Base-by-base conservation (phyloP, 306 rosid species). In the Hippophae gyantsensis region DNA sequence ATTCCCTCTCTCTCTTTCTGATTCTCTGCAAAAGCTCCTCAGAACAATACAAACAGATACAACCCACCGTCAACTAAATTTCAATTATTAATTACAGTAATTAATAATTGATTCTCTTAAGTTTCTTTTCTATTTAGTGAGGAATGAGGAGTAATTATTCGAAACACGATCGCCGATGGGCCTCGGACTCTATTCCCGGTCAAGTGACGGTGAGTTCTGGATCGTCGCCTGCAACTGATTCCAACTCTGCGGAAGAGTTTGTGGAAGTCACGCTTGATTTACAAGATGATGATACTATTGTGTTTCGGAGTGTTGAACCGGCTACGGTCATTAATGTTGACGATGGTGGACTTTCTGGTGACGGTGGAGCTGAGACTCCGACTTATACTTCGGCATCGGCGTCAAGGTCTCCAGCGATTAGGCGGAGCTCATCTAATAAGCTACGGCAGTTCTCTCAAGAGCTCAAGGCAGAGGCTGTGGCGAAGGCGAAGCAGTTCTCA, bases 271-370 rank as follows among this genome's bases (percentile, higher is more conserved):
- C 90, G 2, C 94, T 93, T 9, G 99, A 93, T 68, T 82, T 93
- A 47, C 97, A 86, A 54, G 96, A 85, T 26, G 97, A 93, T 48
- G 74, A 88, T 42, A 84, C 95, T 54, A 86, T 93, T 52, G 84
- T 93, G 40, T 94, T 93, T 41, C 95, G 97, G 32, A 88, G 99
- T 65, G 97, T 93, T 54, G 97, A 86, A 67, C 97, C 99, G 7
- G 94, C 94, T 43, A 65, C 89, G 27, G 79, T 72, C 27, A 49
- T 88, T n/a, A 67, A 68, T 64, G 27, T 80, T 27, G 95, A 78
- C 27, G 90, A 69, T 7, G 67, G 61, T 25, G 48, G 50, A 5
- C 13, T 54, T 18, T 40, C 54, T 3, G 52, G 42, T 26, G 27
- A 70, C 0, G 45, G 73, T 18, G 95, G 80, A 9, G 49, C 10